Evolutionary conservation across 768 basidiomycete species (phyloP).

Genomic region (Cytidiella melzeri): DNA sequence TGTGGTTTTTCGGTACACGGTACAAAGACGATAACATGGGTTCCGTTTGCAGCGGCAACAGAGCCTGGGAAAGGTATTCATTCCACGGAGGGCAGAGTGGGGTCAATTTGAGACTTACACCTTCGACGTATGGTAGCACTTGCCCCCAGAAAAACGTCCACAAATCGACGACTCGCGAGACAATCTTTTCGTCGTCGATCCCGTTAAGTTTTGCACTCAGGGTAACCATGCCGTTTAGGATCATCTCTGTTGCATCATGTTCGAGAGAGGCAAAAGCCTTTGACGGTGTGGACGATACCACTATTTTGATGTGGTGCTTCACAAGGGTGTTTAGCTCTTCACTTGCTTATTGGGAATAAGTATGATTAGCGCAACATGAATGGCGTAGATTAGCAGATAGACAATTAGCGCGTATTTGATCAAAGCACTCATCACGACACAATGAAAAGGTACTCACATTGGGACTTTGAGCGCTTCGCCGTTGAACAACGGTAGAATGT

Average conservation of each 20-base stretch:
- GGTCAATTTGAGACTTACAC: slow-evolving; percentile 41
- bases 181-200: slow-evolving; percentile 72
- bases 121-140: slow-evolving; percentile 82
- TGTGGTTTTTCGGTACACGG: slow-evolving; percentile 44
- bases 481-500: slow-evolving; percentile 88
- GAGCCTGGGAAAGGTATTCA: slow-evolving; percentile 31
- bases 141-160: slow-evolving; percentile 96
- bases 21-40: slow-evolving; percentile 62
- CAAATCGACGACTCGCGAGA: slow-evolving; percentile 74
- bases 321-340: slow-evolving; percentile 87
- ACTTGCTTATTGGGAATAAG: slow-evolving; percentile 28
- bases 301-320: slow-evolving; percentile 67
- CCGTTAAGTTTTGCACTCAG: slow-evolving; percentile 77
- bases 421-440: not conserved
- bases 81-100: not conserved
- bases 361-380: not conserved
- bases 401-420: not conserved
- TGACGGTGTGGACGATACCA: slow-evolving; percentile 67
- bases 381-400: not conserved
- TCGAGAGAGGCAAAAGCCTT: slow-evolving; percentile 71
- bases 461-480: slow-evolving; percentile 80
- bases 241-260: slow-evolving; percentile 74
- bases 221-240: slow-evolving; percentile 87
- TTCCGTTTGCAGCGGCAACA: slow-evolving; percentile 58
- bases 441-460: slow-evolving; percentile 46